These are phyloP conservation scores for Aspergillus luchuensis DNA, from an alignment of 2,329 filamentous ascomycete species.

Conservation along the genomic window DNA sequence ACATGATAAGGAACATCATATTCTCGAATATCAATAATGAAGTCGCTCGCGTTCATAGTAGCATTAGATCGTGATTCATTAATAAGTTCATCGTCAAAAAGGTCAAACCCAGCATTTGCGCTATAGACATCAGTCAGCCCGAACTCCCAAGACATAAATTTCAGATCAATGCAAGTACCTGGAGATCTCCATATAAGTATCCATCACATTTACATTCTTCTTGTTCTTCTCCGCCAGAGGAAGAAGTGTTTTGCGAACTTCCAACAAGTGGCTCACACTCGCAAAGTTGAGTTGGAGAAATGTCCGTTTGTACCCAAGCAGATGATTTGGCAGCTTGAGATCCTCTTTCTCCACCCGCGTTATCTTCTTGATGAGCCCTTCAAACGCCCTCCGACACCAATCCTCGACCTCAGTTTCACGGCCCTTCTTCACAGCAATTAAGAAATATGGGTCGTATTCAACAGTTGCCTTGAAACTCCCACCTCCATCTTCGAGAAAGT, in stretches of 20 bases:
- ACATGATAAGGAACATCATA: slow-evolving; percentile 99
- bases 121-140: slow-evolving; percentile 48
- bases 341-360: slow-evolving; percentile 88
- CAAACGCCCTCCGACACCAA: slow-evolving; percentile 78
- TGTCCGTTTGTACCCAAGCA: slow-evolving; percentile 84
- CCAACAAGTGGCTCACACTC: slow-evolving; percentile 83
- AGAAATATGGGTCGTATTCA: slow-evolving; percentile 95
- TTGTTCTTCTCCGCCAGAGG: slow-evolving; percentile 95
- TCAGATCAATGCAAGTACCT: slow-evolving; percentile 55
- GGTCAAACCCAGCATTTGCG: slow-evolving; percentile 80
- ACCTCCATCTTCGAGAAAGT: slow-evolving; percentile 89
- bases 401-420: slow-evolving; percentile 93
- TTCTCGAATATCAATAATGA: slow-evolving; percentile 96
- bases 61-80: slow-evolving; percentile 77
- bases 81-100: slow-evolving; percentile 89
- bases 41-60: slow-evolving; percentile 90
- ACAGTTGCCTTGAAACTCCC: slow-evolving; percentile 93
- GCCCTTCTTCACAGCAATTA: slow-evolving; percentile 85
- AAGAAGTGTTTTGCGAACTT: slow-evolving; percentile 80
- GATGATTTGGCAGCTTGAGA: slow-evolving; percentile 89
- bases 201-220: slow-evolving; percentile 94
- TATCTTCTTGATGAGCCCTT: slow-evolving; percentile 78
- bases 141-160: not conserved
- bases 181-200: slow-evolving; percentile 95
- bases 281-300: slow-evolving; percentile 85